Percentiles rank a stretch among this genome's conserved stretches.
These are phyloP conservation scores for Solanum tarijense DNA, from an alignment of 257 asterid genomes.

Conservation along the genomic window DNA sequence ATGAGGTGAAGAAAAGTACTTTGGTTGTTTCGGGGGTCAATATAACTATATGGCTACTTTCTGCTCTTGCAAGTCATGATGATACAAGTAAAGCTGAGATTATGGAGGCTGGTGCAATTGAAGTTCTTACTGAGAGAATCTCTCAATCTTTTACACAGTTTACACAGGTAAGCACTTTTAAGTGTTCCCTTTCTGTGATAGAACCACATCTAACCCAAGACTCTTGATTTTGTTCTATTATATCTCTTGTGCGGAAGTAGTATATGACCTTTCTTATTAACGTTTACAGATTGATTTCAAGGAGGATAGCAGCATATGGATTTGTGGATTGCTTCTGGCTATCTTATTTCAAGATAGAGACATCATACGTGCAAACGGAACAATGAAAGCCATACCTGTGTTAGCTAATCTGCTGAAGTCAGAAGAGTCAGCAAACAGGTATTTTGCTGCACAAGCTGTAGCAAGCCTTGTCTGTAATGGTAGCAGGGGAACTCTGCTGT, in stretches of 20 bases:
- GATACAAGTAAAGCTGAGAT: constrained; percentile 60
- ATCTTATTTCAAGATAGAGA: constrained; percentile 84
- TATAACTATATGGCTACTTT: constrained; percentile 86
- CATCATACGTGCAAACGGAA: constrained; percentile 65
- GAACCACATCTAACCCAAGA: background rate
- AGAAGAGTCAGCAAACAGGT: constrained; percentile 81
- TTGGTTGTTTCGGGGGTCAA: constrained; percentile 64
- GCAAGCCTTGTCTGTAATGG: constrained; percentile 97
- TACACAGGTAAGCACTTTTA: constrained; percentile 40
- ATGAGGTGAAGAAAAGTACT: constrained; percentile 42
- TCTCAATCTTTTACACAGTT: constrained; percentile 56
- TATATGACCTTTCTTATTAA: background rate
- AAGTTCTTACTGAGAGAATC: constrained; percentile 74
- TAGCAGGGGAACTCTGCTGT: constrained; percentile 97
- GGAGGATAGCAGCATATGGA: constrained; percentile 86
- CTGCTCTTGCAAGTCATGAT: constrained; percentile 71
- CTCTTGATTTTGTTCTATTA: background rate
- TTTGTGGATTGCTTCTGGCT: constrained; percentile 67
- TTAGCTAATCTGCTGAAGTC: constrained; percentile 76
- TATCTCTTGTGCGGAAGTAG: background rate
- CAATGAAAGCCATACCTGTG: constrained; percentile 83
- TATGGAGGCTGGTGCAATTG: constrained; percentile 91
- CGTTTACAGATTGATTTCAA: constrained; percentile 62
- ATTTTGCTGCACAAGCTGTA: constrained; percentile 92
- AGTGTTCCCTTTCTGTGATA: background rate